Evolutionary conservation across 352 stramenopile genomes (phyloP), one percentile per base, ranked within the genome.

Genomic region (Thraustochytrium striatum): DNA sequence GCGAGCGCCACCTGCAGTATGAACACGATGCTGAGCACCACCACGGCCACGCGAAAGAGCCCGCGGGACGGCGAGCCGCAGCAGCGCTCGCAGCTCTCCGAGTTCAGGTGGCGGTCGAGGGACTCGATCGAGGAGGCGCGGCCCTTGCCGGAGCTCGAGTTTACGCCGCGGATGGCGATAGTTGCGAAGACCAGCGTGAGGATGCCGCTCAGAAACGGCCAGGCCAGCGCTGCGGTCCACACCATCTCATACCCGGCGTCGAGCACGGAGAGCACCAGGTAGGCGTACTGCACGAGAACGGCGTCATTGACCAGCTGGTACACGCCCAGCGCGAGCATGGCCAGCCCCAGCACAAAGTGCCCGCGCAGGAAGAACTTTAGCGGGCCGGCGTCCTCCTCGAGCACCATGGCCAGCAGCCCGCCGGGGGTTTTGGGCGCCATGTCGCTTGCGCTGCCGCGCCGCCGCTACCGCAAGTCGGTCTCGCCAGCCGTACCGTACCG

Each of bases 11-110:
- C 68, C 52, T 75, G 65, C 16, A 75, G 5, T 3, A 75, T 0
- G 32, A 75, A 75, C 25, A 75, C n/a, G 21, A 35, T 35, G n/a
- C n/a, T 30, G 5, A 75, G 44, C 1, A 75, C 0, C 13, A 65
- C 39, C 21, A 75, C 28, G 0, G 61, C 28, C 32, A 75, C 3
- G 41, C 65, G 65, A 61, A 75, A 75, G 3, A 32, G 13, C 7
- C 65, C 65, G 1, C 52, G 44, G 41, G 65, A 28, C 11, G 65
- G 43, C 44, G 44, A 62, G 5, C 65, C 65, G 47, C 65, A 75
- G 32, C 68, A 32, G 41, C 25, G 0, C 21, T 75, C 9, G 36
- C 65, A 75, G 5, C 43, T 21, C n/a, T n/a, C n/a, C n/a, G 11
- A 8, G n/a, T 13, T n/a, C n/a, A n/a, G 59, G 53, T 7, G 11